phyloP scores from a whole-genome alignment of 2,329 filamentous ascomycete species.

The Thielaviopsis ethacetica region DNA sequence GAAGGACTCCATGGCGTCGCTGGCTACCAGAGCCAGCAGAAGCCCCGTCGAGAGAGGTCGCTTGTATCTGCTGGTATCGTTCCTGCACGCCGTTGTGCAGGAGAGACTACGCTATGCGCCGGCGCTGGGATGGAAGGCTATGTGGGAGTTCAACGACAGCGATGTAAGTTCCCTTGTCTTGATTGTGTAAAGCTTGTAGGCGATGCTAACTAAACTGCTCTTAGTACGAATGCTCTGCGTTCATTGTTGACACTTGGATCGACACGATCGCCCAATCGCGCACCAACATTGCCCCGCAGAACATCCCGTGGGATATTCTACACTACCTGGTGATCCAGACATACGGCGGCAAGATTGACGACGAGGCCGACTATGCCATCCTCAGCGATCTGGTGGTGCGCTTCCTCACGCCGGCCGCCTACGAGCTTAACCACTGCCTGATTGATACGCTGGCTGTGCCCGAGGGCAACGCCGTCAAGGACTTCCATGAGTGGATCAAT shows the following conservation, averaged over 20 bases:
- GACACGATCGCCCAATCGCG: slow-evolving; percentile 67
- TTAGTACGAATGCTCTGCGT: slow-evolving; percentile 85
- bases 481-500: slow-evolving; percentile 86
- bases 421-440: slow-evolving; percentile 81
- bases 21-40: slow-evolving; percentile 60
- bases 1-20: slow-evolving; percentile 84
- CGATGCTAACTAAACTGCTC: slow-evolving; percentile 15
- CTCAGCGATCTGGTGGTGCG: slow-evolving; percentile 57
- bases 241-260: slow-evolving; percentile 91
- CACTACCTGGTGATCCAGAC: slow-evolving; percentile 81
- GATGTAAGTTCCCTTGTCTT: slow-evolving; percentile 51
- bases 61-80: slow-evolving; percentile 79
- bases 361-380: slow-evolving; percentile 65
- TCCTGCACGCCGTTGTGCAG: slow-evolving; percentile 90
- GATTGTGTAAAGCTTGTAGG: background rate
- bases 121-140: slow-evolving; percentile 89
- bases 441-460: slow-evolving; percentile 66
- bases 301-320: slow-evolving; percentile 94
- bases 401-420: slow-evolving; percentile 74
- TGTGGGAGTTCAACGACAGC: slow-evolving; percentile 99
- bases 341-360: slow-evolving; percentile 94
- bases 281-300: slow-evolving; percentile 82
- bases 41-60: slow-evolving; percentile 80
- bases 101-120: slow-evolving; percentile 90
- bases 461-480: slow-evolving; percentile 61